Base-by-base conservation (phyloP, 768 basidiomycete genomes). In the Fibroporia radiculosa region DNA sequence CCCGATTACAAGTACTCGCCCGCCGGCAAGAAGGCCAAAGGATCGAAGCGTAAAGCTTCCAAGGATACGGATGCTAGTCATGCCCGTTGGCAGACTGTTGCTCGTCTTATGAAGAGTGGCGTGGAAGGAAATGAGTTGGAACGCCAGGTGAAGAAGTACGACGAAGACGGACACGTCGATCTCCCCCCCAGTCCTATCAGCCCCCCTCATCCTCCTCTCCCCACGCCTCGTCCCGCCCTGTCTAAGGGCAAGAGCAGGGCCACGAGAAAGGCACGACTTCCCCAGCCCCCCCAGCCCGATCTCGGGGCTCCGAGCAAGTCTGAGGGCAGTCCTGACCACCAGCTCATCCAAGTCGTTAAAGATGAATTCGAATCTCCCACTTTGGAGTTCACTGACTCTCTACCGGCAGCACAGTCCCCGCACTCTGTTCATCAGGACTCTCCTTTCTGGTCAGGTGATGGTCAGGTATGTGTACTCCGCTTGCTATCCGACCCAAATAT, bases 1-100 rank as follows among this genome's bases (percentile, higher is more conserved):
- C 81, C 84, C 2, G 66, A 73, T 48, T 84, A 82, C 62, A 78
- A 75, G 58, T 84, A 81, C 50, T 68, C 71, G 23, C 82, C 82
- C n/a, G 58, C 58, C 10, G 58, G 56, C 20, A 58, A 56, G 39
- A 62, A 57, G 38, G 59, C 44, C 42, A 40, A 56, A 35, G 44
- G 55, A 13, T 47, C 58, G 53, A 71, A 64, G 61, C 67, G 66
- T 50, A 72, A 66, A 48, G 48, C 44, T 26, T 58, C 51, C 45
- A 62, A 55, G 34, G 59, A 56, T 34, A 51, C 57, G 44, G 56
- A 61, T n/a, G 27, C 57, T 55, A 14, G 70, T 72, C 33, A 58
- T 56, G 66, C 59, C 44, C 68, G 65, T 40, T 75, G 70, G 48
- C 60, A 63, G 45, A 57, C 53, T 32, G 51, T 72, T 7, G 69